Conservation (phyloP, 805 yeast genomes). For the Lipomyces anomalus region DNA sequence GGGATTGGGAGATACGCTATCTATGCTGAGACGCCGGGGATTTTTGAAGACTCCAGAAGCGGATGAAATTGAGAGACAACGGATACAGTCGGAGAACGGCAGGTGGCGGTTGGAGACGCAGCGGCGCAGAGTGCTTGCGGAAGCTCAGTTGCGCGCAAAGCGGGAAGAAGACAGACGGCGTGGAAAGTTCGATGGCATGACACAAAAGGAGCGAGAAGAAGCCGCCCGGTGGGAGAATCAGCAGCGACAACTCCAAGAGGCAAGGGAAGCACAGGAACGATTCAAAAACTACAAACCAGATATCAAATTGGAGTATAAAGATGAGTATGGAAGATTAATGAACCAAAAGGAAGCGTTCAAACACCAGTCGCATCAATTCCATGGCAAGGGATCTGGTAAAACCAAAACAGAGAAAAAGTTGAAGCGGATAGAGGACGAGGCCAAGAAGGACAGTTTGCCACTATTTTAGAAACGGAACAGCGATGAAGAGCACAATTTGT, state of each 20-base stretch:
- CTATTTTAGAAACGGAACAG: constrained; percentile 6
- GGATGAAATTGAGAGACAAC: constrained; percentile 25
- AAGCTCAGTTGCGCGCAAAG: constrained; percentile 22
- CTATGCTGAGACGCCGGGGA: constrained; percentile 32
- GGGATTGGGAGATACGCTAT: constrained; percentile 38
- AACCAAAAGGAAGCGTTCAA: constrained; percentile 70
- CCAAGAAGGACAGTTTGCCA: constrained; percentile 24
- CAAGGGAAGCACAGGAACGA: constrained; percentile 29
- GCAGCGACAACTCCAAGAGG: constrained; percentile 30
- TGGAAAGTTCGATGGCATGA: constrained; percentile 28
- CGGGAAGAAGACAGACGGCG: constrained; percentile 24
- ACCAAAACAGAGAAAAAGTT: constrained; percentile 33
- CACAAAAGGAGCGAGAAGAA: constrained; percentile 33
- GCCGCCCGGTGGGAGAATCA: constrained; percentile 30
- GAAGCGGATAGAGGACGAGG: constrained; percentile 29
- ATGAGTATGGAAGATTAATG: constrained; percentile 55
- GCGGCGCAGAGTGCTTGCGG: constrained; percentile 22
- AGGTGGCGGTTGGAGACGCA: constrained; percentile 25
- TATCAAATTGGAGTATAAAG: constrained; percentile 50
- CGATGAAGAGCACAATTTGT: background rate
- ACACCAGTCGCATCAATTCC: constrained; percentile 69
- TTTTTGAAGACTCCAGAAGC: constrained; percentile 24
- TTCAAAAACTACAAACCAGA: constrained; percentile 41
- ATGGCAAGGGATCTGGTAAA: constrained; percentile 47
- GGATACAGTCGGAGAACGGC: constrained; percentile 21